Percentiles rank a stretch among this genome's conserved stretches.
These are phyloP conservation scores for Botrytis tulipae DNA, from an alignment of 2,329 filamentous ascomycete species.

Conservation along the genomic window DNA sequence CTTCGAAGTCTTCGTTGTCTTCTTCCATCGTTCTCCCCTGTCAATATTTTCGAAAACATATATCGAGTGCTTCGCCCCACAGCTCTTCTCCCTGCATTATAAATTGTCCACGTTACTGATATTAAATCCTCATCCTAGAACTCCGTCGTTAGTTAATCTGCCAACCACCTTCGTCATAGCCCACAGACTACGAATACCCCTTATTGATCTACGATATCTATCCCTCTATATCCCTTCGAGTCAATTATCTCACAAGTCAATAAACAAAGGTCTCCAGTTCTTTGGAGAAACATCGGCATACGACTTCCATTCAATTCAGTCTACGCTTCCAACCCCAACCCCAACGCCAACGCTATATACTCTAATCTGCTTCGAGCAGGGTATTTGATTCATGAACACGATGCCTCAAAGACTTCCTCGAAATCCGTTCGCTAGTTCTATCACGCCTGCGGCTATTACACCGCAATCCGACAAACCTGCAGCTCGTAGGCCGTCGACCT, in stretches of 20 bases:
- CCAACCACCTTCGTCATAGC: conserved; percentile 17
- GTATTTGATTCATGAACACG: conserved; percentile 29
- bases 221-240: conserved; percentile 11
- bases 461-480: conserved; percentile 34
- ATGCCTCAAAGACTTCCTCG: conserved; percentile 41
- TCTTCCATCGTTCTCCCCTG: conserved; percentile 18
- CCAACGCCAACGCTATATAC: conserved; percentile 12
- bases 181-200: conserved; percentile 8
- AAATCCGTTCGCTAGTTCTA: conserved; percentile 39
- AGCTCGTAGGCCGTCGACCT: conserved; percentile 56
- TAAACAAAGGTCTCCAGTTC: conserved; percentile 12
- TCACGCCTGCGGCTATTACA: conserved; percentile 33
- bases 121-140: conserved; percentile 23
- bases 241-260: conserved; percentile 12
- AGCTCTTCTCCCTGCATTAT: conserved; percentile 14
- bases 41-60: neutral
- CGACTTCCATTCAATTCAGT: neutral
- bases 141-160: conserved; percentile 21
- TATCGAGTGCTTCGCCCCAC: conserved; percentile 10
- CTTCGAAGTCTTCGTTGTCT: conserved; percentile 14
- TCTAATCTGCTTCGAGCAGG: conserved; percentile 23
- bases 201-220: conserved; percentile 25
- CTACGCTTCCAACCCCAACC: neutral
- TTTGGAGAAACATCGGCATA: conserved; percentile 3
- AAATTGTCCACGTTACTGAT: conserved; percentile 22